Percentiles rank a stretch among this genome's conserved stretches.
Conservation (phyloP, 345 rosid genomes). For the Corchorus olitorius region DNA sequence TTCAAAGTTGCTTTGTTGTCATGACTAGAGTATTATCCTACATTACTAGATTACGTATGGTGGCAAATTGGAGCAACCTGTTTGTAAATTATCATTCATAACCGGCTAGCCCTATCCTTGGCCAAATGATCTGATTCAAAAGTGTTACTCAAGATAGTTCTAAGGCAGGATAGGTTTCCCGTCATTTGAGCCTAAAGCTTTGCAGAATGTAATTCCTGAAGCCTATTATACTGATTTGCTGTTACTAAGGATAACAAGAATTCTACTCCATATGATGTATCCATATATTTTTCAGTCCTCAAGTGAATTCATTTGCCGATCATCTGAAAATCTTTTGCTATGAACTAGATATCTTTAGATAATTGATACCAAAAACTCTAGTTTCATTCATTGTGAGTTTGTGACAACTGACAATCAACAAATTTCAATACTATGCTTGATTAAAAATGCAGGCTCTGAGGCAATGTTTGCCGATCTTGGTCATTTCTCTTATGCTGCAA, state of each 20-base stretch:
- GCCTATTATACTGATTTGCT: neutral
- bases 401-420: neutral
- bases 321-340: neutral
- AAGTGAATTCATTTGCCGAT: neutral
- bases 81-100: neutral
- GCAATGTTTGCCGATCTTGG: slow-evolving; percentile 99
- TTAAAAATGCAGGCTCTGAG: slow-evolving; percentile 75
- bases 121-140: neutral
- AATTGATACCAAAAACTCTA: neutral
- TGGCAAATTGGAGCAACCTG: slow-evolving; percentile 12
- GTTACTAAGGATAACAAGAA: neutral
- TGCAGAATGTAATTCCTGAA: neutral
- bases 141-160: neutral
- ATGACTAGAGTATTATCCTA: neutral
- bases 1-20: neutral
- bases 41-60: neutral
- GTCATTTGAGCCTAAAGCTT: neutral
- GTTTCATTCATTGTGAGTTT: neutral
- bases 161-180: neutral
- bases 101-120: slow-evolving; percentile 2
- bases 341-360: neutral
- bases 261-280: neutral
- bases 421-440: neutral
- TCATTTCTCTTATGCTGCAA: slow-evolving; percentile 91
- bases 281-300: neutral